These are phyloP conservation scores for Cubamyces sp. DNA, from an alignment of 768 basidiomycete species.

Conservation along the genomic window DNA sequence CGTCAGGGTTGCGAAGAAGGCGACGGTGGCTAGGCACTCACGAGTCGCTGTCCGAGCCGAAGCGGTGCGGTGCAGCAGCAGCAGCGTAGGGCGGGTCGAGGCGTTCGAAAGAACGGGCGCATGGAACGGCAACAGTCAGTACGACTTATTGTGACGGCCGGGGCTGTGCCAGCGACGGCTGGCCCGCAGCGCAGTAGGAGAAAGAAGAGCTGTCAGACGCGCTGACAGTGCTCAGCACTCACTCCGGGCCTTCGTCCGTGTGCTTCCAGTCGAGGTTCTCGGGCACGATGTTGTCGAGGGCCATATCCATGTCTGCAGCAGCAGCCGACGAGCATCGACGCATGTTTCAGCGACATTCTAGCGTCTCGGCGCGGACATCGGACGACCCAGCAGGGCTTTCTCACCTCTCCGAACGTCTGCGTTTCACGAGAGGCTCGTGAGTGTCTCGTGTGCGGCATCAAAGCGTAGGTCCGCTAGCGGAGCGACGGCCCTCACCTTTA, in stretches of 20 bases:
- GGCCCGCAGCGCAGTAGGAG: too few relatives aligned
- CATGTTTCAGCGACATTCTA: neutral
- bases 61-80: neutral
- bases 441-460: too few relatives aligned
- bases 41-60: slow-evolving; percentile 63
- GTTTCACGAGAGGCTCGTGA: neutral
- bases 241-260: slow-evolving; percentile 93
- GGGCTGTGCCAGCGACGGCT: neutral
- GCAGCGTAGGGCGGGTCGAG: slow-evolving; percentile 2
- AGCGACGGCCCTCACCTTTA: slow-evolving; percentile 49
- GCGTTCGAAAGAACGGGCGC: slow-evolving; percentile 9
- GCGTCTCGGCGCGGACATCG: neutral
- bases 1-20: neutral
- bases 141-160: neutral
- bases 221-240: slow-evolving; percentile 34
- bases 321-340: neutral
- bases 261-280: slow-evolving; percentile 83
- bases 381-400: neutral
- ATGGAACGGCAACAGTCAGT: neutral
- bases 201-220: too few relatives aligned
- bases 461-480: neutral
- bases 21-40: slow-evolving; percentile 40
- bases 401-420: slow-evolving; percentile 51
- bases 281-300: slow-evolving; percentile 85
- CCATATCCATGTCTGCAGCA: slow-evolving; percentile 88